Evolutionary conservation across 768 basidiomycete species (phyloP), one percentile per base, ranked within the genome.

Genomic region (Mycena polygramma): DNA sequence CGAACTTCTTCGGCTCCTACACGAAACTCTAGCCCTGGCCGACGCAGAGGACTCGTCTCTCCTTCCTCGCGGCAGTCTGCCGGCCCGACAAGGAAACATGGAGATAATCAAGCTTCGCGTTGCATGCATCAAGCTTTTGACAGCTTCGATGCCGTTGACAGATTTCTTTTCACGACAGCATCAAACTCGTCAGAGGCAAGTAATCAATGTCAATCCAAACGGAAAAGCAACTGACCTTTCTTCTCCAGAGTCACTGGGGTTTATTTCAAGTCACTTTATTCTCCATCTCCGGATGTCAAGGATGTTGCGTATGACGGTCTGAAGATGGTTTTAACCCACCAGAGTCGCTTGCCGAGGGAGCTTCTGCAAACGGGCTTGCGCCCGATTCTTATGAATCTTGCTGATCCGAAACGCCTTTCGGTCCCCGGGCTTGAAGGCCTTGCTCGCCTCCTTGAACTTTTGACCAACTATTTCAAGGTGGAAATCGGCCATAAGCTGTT

Each of bases 401-500:
- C 97, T 2, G 98, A 99, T 81, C 94, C 97, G 45, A 97, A 97
- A 77, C 90, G 95, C 43, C 87, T 99, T 41, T 96, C 95, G 9
- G 94, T 98, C 30, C 89, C 94, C 7, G 97, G 97, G 13, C 79
- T 97, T 65, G 96, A 99, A 79, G 98, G 98, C 4, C 85, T 99
- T 26, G 97, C 97, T 15, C 91, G 97, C 15, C 87, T 99, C 57
- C 85, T 99, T 57, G 96, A 98, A 79, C 88, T 99, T 9, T 83
- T 99, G 64, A 98, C 96, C 46, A 98, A 98, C 79, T 99, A 99
- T 82, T 99, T 99, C 90, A 99, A 98, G 80, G 97, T 99, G 20
- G 98, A 99, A 83, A 99, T 99, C 69, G 98, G 98, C 0, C 90
- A 94, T 79, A 99, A 99, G 81, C 89, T 99, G 9, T 85, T 99